Percentiles rank a stretch among this genome's conserved stretches.
Conservation (phyloP, 306 rosid species). For the Quercus rubra region DNA sequence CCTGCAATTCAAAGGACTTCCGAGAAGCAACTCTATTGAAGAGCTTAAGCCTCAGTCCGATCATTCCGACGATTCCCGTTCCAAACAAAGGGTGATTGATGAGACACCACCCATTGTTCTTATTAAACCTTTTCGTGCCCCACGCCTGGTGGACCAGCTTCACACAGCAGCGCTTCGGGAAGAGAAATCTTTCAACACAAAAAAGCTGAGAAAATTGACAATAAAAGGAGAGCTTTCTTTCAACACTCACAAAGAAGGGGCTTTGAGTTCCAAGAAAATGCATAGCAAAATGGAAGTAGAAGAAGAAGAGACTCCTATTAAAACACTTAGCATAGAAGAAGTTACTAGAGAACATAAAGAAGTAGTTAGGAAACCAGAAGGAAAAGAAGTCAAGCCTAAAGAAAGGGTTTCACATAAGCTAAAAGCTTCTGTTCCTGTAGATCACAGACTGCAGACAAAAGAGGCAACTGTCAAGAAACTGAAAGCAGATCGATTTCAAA, state of each 20-base stretch:
- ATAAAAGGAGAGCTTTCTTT: slow-evolving; percentile 33
- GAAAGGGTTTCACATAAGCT: slow-evolving; percentile 43
- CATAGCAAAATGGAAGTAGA: slow-evolving; percentile 35
- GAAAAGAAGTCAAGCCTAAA: slow-evolving; percentile 35
- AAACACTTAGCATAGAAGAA: slow-evolving; percentile 37
- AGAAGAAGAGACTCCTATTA: slow-evolving; percentile 26
- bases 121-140: slow-evolving; percentile 57
- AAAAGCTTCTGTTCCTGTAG: slow-evolving; percentile 30
- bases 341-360: slow-evolving; percentile 28
- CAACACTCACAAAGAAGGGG: slow-evolving; percentile 34
- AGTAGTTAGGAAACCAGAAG: slow-evolving; percentile 30
- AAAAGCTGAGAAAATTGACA: slow-evolving; percentile 29
- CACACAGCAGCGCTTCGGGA: slow-evolving; percentile 25
- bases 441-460: slow-evolving; percentile 38
- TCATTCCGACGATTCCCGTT: slow-evolving; percentile 18
- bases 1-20: slow-evolving; percentile 55
- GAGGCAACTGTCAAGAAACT: slow-evolving; percentile 38
- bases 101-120: slow-evolving; percentile 64
- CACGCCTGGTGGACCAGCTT: slow-evolving; percentile 20
- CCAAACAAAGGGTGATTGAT: slow-evolving; percentile 14
- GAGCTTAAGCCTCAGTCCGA: slow-evolving; percentile 28
- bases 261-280: slow-evolving; percentile 28
- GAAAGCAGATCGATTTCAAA: slow-evolving; percentile 19
- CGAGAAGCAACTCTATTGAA: slow-evolving; percentile 36
- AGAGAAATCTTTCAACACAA: slow-evolving; percentile 32